Evolutionary conservation across 2,329 filamentous ascomycete species (phyloP), one percentile per base, ranked within the genome.

Genomic region (Plectosphaerella plurivora): DNA sequence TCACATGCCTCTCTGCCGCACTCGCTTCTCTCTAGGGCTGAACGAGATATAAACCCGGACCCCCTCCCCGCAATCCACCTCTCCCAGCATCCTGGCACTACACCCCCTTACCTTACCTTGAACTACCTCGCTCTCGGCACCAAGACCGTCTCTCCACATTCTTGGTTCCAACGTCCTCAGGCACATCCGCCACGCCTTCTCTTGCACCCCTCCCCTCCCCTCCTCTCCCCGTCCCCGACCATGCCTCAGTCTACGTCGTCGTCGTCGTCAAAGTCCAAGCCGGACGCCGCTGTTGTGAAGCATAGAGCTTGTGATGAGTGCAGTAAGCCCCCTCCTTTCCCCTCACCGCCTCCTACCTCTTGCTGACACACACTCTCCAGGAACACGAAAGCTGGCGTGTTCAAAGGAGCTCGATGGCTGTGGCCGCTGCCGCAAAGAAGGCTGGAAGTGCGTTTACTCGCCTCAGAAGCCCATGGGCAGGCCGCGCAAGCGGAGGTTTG

Each of bases 281-380:
- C 54, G 28, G 50, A 50, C 20, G 50, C 55, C 44, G 59, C 57
- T 49, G 58, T 66, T 54, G 63, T 71, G 55, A 86, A 82, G 62
- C 81, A 80, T 56, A 76, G 82, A 47, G 83, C 83, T 55, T 87
- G 84, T 66, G 84, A 87, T 65, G 83, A 86, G 65, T 87, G 84
- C 68, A 77, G 84, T 87, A 75, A 68, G 81, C 75, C 39, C 49
- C 41, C 16, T n/a, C 22, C 49, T 37, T 10, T 35, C 39, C 28
- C 36, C 18, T 10, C 18, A 6, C 15, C 39, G 33, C 11, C 25
- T 48, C 36, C 41, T 2, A 3, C 15, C 22, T 20, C 6, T 39
- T 45, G 28, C 16, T 41, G 6, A 57, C 52, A 57, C 42, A 57
- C 58, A 18, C 22, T 12, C 12, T 28, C 7, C 54, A 87, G 83